Evolutionary conservation across 345 rosid species (phyloP).

Genomic region (Syzygium jambos): DNA sequence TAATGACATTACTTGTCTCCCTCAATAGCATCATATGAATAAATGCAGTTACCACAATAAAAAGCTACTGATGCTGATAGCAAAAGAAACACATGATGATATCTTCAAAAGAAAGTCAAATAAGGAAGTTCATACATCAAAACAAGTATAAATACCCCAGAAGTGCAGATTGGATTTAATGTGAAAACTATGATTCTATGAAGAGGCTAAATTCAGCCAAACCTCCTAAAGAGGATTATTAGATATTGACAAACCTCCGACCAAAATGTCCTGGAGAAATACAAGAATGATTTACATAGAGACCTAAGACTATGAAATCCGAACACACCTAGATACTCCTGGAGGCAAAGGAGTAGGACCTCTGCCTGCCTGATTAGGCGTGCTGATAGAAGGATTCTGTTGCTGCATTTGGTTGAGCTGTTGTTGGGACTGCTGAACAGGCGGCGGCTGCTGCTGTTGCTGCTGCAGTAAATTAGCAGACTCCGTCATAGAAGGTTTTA

Average conservation of each 20-base stretch:
- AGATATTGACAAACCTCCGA: conserved; percentile 9
- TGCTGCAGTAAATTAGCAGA: conserved; percentile 30
- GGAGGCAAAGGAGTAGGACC: conserved; percentile 76
- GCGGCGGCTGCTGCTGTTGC: conserved; percentile 43
- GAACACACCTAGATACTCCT: conserved; percentile 99
- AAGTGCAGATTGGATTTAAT: background rate
- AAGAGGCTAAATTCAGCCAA: background rate
- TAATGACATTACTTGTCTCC: background rate
- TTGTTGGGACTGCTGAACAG: conserved; percentile 43
- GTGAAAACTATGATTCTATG: background rate
- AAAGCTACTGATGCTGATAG: background rate
- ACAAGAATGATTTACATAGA: conserved; percentile 49
- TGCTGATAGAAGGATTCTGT: conserved; percentile 45
- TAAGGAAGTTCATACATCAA: background rate
- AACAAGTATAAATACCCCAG: background rate
- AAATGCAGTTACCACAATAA: background rate
- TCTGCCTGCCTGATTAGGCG: conserved; percentile 60
- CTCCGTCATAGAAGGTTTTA: conserved; percentile 36
- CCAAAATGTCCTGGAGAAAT: conserved; percentile 26
- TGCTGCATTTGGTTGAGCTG: conserved; percentile 56
- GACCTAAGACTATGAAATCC: conserved; percentile 54
- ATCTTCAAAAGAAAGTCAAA: background rate
- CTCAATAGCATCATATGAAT: background rate
- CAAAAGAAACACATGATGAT: background rate
- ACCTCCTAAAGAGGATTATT: conserved; percentile 17